Evolutionary conservation across 495 filamentous ascomycete species (phyloP), one percentile per base, ranked within the genome.

Genomic region (Penicillium herquei): DNA sequence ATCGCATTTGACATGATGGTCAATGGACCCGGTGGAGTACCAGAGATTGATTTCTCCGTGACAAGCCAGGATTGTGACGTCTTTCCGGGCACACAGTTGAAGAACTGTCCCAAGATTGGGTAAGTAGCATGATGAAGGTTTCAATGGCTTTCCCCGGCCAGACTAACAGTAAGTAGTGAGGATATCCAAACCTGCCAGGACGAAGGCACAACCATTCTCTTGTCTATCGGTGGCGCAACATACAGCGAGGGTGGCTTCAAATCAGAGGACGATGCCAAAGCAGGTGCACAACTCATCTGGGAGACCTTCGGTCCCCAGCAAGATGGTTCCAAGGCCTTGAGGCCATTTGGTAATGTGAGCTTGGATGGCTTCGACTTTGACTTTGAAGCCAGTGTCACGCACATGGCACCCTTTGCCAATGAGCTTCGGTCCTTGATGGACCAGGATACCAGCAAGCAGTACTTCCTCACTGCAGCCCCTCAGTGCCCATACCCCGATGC

Each of bases 291-390:
- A 41, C 70, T 77, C 5, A 66, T 92, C 46, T 91, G 87, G 86
- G 67, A 81, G 39, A 81, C 87, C 37, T 91, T 91, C 63, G 87
- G 87, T 2, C 59, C 64, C 12, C 32, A 50, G 34, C 31, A 60
- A 48, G 43, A 53, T 7, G 59, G 45, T 1, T 64, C 62, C 7
- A 58, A 63, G 5, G 68, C 58, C 6, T 73, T 77, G 44, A 81
- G 86, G 35, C 88, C 88, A 5, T 89, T 91, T 56, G 85, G 84
- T 16, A 62, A 79, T 13, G 80, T 83, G 21, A 71, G 79, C 31
- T 64, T 91, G 40, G 87, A 91, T 61, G 88, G 88, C 3, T 90
- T 90, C 62, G 88, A 91, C 60, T 80, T 88, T 52, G 85, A 88
- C 66, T 80, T 87, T 39, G 85, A 88, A 60, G 70, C 73, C 49